These are phyloP conservation scores for Diaporthe sp. DNA, from an alignment of 2,329 filamentous ascomycete species.

Conservation along the genomic window DNA sequence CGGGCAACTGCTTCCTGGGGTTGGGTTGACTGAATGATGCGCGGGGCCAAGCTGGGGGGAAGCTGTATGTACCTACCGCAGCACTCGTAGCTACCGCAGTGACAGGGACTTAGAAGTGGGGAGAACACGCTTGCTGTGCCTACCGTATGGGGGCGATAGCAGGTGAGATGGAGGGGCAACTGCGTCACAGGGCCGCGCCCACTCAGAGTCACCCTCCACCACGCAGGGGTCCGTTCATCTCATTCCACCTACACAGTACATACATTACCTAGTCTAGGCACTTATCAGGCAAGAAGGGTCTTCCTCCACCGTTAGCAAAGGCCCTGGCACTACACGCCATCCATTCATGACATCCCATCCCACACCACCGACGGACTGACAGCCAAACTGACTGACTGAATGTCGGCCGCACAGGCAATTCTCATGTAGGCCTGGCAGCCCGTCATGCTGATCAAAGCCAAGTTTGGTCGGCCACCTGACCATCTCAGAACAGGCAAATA, in stretches of 20 bases:
- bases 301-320: not conserved
- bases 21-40: not conserved
- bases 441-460: slow-evolving; percentile 39
- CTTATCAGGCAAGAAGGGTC: not conserved
- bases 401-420: slow-evolving; percentile 9
- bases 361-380: not conserved
- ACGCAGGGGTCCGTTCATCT: not conserved
- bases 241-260: not conserved
- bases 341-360: not conserved
- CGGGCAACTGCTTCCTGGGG: not conserved
- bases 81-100: slow-evolving; percentile 11
- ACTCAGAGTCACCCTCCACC: slow-evolving; percentile 12
- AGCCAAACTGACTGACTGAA: not conserved
- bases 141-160: not conserved
- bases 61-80: not conserved
- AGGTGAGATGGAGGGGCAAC: slow-evolving; percentile 35
- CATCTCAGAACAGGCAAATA: slow-evolving; percentile 17
- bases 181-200: slow-evolving; percentile 37
- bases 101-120: slow-evolving; percentile 12
- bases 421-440: slow-evolving; percentile 7
- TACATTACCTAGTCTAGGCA: not conserved
- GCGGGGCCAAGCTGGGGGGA: slow-evolving; percentile 1
- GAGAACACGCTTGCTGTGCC: not conserved
- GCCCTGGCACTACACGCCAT: not conserved
- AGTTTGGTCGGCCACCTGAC: slow-evolving; percentile 30